Evolutionary conservation across 1,284 basidiomycete genomes (phyloP).

Genomic region (Vanrija sp.): DNA sequence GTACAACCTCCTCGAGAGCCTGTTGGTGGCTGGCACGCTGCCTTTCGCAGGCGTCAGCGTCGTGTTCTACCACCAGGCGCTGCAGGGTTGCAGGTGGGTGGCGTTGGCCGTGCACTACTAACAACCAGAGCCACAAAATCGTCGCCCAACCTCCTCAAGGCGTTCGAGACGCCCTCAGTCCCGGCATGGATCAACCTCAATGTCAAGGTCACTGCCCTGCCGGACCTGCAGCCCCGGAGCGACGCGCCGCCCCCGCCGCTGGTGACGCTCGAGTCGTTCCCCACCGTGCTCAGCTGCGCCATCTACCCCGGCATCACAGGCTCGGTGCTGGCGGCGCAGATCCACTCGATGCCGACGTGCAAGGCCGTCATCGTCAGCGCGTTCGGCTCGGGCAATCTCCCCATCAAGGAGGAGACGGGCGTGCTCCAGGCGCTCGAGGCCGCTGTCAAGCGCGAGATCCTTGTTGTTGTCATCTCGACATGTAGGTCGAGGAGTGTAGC

Average conservation of each 20-base stretch:
- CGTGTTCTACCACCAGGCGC: slow-evolving; percentile 41
- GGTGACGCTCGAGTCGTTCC: slow-evolving; percentile 27
- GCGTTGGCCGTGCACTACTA: background rate
- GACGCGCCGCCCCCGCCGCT: slow-evolving; percentile 24
- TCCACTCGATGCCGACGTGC: slow-evolving; percentile 40
- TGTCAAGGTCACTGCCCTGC: slow-evolving; percentile 37
- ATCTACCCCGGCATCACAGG: slow-evolving; percentile 44
- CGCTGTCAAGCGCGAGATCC: slow-evolving; percentile 39
- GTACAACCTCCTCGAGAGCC: slow-evolving; percentile 42
- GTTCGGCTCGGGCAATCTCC: slow-evolving; percentile 43
- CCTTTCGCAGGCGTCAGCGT: slow-evolving; percentile 44
- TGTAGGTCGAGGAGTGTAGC: slow-evolving; percentile 35
- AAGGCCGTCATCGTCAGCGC: slow-evolving; percentile 42
- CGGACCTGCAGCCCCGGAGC: slow-evolving; percentile 19
- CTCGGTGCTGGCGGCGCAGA: slow-evolving; percentile 38
- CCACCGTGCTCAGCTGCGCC: slow-evolving; percentile 32
- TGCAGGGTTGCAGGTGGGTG: slow-evolving; percentile 32
- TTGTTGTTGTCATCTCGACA: slow-evolving; percentile 45
- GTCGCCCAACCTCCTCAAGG: slow-evolving; percentile 39
- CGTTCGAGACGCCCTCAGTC: slow-evolving; percentile 40
- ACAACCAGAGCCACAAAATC: slow-evolving; percentile 34
- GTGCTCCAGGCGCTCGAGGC: slow-evolving; percentile 33
- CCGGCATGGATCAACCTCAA: slow-evolving; percentile 41
- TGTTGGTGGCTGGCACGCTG: slow-evolving; percentile 40
- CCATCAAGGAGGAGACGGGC: slow-evolving; percentile 34